Evolutionary conservation across 2,329 filamentous ascomycete species (phyloP), one percentile per base, ranked within the genome.

Genomic region (Ploettnerulaceae sp.): DNA sequence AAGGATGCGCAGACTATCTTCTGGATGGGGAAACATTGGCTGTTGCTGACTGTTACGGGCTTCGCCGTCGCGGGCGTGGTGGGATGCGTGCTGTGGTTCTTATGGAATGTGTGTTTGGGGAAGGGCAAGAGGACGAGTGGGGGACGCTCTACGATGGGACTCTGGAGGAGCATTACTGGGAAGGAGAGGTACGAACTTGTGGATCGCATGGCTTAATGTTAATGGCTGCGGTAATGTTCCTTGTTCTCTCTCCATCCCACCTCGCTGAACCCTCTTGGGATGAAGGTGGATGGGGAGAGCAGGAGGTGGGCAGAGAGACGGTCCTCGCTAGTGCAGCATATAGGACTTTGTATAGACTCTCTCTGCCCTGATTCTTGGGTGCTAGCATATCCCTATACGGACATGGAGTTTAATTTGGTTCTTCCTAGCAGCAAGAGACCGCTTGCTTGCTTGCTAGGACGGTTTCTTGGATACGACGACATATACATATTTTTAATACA

Each of bases 1-100:
- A 65, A 64, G 21, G 72, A 75, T 49, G 69, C 72, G 3, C 64
- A 69, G 51, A 63, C 67, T 0, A 67, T 75, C 40, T 73, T 74
- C 62, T 75, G 70, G 70, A 64, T 74, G 60, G 67, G 71, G n/a
- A 62, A 63, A 34, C 66, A 68, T 54, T 68, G 66, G 66, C 31
- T 67, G 3, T 45, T 66, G 7, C 56, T 68, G 9, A 67, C 66
- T 0, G 50, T 67, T 4, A n/a, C 51, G 7, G 66, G 64, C 8
- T 63, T 67, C 36, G 51, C 57, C 2, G 38, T 66, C 7, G 62
- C 61, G 2, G 60, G 52, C 7, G 52, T 63, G 3, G 50, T 64
- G 3, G 59, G 58, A 7, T 47, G 37, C 3, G 34, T 36, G 20
- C 20, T 63, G 2, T 64, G 61, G 61, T 59, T 48, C 36, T 29